phyloP scores from a whole-genome alignment of 2,329 filamentous ascomycete genomes.

The Xylaria sp. region DNA sequence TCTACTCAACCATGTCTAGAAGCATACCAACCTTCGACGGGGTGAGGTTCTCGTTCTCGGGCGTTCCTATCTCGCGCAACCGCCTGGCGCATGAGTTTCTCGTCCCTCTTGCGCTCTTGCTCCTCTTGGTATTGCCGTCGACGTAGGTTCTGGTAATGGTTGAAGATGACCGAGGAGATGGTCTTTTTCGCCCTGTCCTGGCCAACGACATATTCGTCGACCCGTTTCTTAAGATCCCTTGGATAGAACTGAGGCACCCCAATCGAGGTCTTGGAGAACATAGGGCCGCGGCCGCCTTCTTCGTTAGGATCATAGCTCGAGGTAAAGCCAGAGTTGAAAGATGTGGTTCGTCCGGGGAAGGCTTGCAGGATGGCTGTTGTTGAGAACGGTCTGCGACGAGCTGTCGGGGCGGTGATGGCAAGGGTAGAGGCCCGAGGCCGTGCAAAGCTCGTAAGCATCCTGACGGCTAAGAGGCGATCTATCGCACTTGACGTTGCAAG shows the following conservation, averaged over 20 bases:
- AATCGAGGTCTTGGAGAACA: conserved; percentile 66
- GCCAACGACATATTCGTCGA: conserved; percentile 96
- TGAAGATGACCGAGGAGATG: conserved; percentile 92
- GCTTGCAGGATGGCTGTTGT: conserved; percentile 46
- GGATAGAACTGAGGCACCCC: conserved; percentile 74
- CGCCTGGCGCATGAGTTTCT: conserved; percentile 77
- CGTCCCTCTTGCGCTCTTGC: conserved; percentile 64
- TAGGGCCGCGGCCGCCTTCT: conserved; percentile 67
- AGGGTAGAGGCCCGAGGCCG: conserved; percentile 41
- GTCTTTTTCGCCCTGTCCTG: conserved; percentile 96
- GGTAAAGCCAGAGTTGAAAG: conserved; percentile 69
- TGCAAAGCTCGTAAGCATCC: conserved; percentile 43
- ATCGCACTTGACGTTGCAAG: conserved; percentile 15
- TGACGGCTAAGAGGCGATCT: conserved; percentile 28
- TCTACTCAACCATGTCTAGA: conserved; percentile 35
- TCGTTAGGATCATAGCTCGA: conserved; percentile 67
- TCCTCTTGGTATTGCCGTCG: conserved; percentile 83
- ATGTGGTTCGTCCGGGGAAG: conserved; percentile 56
- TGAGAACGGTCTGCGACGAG: conserved; percentile 46
- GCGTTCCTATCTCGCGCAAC: conserved; percentile 74
- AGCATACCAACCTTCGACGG: conserved; percentile 76
- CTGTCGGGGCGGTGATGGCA: conserved; percentile 30
- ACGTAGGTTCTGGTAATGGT: conserved; percentile 92
- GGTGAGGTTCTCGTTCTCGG: conserved; percentile 71
- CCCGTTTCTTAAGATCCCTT: conserved; percentile 82